Evolutionary conservation across 164 flowering plant species (phyloP), one percentile per base, ranked within the genome.

Genomic region (Dillenia suffruticosa): DNA sequence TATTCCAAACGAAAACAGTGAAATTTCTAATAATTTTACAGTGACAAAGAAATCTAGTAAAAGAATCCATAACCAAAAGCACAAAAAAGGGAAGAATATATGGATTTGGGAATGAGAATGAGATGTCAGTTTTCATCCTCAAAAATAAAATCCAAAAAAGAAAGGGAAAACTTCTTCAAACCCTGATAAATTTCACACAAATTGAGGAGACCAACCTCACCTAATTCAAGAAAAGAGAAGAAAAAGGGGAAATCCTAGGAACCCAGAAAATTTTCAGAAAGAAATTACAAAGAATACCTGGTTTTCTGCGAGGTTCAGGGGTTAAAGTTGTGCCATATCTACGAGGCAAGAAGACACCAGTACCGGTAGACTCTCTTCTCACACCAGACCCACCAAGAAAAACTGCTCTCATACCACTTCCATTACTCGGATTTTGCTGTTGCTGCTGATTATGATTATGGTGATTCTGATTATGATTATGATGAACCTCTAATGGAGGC

Each of bases 341-440:
- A 4, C 85, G 77, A 26, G 84, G 84, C 48, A 81, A 62, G 72
- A 81, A 81, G 11, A 79, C 85, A 4, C 82, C 82, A 9, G 85
- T 81, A 1, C 85, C 85, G 7, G 79, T 19, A 8, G 66, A 65
- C 54, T 67, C 77, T 19, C 71, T 59, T 51, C 64, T 71, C 7
- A 53, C 64, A 19, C 70, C 72, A 51, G 66, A 49, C 32, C 69
- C 71, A 45, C 62, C 72, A 2, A 67, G 73, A 15, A 59, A 69
- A 7, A 60, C 59, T 10, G 72, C 56, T 46, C 79, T 56, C 76
- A 61, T 63, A 11, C 44, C 72, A 0, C 76, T 46, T 0, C 50
- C 44, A 32, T 26, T 32, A 14, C 15, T 54, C 10, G 16, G 49
- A 7, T 45, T 57, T 24, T 51, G 64, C 8, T 12, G 61, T 12